A percentile compares a stretch with the other conserved stretches of the same genome.
phyloP scores from a whole-genome alignment of 2,329 filamentous ascomycete species.

The Botrytis byssoidea region DNA sequence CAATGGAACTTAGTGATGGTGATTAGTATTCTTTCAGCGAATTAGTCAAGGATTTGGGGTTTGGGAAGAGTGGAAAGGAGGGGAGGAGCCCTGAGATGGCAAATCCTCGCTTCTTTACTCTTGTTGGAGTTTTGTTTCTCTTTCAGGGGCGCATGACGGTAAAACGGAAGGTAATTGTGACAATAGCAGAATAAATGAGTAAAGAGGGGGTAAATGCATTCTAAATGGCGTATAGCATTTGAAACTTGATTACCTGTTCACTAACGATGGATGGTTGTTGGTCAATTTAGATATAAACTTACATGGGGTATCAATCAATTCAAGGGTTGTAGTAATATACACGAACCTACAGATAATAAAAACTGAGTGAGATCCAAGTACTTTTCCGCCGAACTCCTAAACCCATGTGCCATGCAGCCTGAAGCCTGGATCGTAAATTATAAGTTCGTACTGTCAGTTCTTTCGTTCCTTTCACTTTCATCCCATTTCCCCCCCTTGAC shows the following conservation, averaged over 20 bases:
- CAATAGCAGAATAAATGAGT: background rate
- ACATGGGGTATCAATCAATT: background rate
- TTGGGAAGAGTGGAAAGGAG: background rate
- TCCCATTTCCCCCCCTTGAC: slow-evolving; percentile 44
- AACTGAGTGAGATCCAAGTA: background rate
- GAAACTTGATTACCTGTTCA: background rate
- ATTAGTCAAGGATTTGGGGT: background rate
- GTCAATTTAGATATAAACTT: background rate
- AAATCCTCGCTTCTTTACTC: background rate
- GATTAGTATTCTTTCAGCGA: slow-evolving; percentile 38
- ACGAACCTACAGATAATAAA: background rate
- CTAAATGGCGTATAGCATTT: slow-evolving; percentile 16
- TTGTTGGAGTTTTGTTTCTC: background rate
- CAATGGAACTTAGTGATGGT: slow-evolving; percentile 58
- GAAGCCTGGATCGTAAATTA: background rate
- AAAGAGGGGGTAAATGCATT: background rate
- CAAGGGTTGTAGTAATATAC: background rate
- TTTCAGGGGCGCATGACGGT: background rate
- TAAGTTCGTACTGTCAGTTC: background rate
- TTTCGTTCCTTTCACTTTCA: slow-evolving; percentile 6
- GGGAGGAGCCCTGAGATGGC: background rate
- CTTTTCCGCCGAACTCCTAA: background rate
- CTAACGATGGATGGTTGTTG: background rate
- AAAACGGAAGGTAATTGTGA: background rate
- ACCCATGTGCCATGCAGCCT: background rate